These are phyloP conservation scores for Naematelia encephala DNA, from an alignment of 768 basidiomycete genomes.

Conservation along the genomic window DNA sequence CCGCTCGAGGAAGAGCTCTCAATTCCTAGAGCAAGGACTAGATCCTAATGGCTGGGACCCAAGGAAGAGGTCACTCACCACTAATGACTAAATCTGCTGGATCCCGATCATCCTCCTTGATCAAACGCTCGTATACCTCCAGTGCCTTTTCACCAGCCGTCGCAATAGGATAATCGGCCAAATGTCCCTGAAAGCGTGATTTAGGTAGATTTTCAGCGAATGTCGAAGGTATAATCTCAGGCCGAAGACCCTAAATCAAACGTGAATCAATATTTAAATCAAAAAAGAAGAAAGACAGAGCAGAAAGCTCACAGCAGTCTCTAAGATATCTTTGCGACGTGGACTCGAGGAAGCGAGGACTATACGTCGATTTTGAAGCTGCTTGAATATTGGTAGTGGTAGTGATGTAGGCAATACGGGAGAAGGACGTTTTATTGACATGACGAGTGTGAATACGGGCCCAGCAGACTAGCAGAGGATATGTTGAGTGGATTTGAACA, in stretches of 20 bases:
- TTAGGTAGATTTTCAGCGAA: conserved; percentile 76
- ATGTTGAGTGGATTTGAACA: too few relatives aligned
- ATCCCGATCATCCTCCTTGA: conserved; percentile 60
- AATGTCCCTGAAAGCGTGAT: conserved; percentile 61
- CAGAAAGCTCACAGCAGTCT: conserved; percentile 61
- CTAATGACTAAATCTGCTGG: conserved; percentile 76
- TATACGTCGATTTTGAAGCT: conserved; percentile 70
- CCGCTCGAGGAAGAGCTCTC: too few relatives aligned
- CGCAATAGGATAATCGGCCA: conserved; percentile 70
- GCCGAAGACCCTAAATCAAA: conserved; percentile 58
- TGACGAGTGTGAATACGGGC: too few relatives aligned
- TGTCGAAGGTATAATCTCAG: conserved; percentile 69
- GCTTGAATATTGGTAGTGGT: conserved; percentile 54
- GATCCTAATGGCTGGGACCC: neutral
- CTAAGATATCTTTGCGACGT: conserved; percentile 76
- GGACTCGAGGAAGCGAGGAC: conserved; percentile 84
- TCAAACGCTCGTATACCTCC: conserved; percentile 79
- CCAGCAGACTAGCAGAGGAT: too few relatives aligned
- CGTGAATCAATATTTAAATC: neutral
- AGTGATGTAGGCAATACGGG: conserved; percentile 47
- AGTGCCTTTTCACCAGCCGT: conserved; percentile 71
- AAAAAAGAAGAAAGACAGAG: neutral
- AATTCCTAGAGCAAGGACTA: neutral
- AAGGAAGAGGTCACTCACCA: conserved; percentile 53
- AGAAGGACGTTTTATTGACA: conserved; percentile 23